Base-by-base conservation (phyloP, 768 basidiomycete genomes). In the Paxillus rubicundulus region DNA sequence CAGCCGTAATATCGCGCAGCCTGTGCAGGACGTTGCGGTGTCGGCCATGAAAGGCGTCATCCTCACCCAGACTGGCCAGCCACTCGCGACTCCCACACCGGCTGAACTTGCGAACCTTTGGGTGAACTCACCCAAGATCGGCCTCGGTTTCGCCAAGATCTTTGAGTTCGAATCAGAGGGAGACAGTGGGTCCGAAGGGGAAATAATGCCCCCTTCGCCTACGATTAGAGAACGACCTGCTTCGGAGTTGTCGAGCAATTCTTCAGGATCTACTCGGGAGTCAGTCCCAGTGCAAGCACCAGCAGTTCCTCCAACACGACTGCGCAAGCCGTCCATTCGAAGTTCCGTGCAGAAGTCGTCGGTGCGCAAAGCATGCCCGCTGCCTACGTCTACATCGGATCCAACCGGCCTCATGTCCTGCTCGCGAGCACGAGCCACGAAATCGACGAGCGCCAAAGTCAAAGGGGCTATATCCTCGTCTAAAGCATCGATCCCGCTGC, bases 1-100 rank as follows among this genome's bases (percentile, higher is more conserved):
- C 13, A 73, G 67, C 27, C 77, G 80, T 28, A 59, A 57, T 21
- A 55, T 70, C 6, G 59, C 66, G 10, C 64, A 63, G 47, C 58
- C 47, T 1, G 4, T 14, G 21, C 55, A 64, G 27, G 74, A 74
- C 10, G 65, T 58, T 20, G 52, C 60, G n/a, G 63, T 59, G 21
- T 82, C 80, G 4, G 84, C 84, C 1, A 86, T 86, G 84, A 85
- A 85, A 63, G 84, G 91, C 3, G 87, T 93, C 36, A 77, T 93
- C 28, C 74, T 92, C 34, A 91, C 91, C 0, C 74, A 84, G 8
- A 91, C 91, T 0, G 90, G 91, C 8, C 84, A 91, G 63, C 73
- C 77, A 2, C 73, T 92, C 7, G 75, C 81, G 3, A 93, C 90
- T 12, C 90, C 90, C 1, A 75, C 79, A 2, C 86, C 86, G 0